Evolutionary conservation across 139 green algal species (phyloP).

Genomic region (Closterium sp.): DNA sequence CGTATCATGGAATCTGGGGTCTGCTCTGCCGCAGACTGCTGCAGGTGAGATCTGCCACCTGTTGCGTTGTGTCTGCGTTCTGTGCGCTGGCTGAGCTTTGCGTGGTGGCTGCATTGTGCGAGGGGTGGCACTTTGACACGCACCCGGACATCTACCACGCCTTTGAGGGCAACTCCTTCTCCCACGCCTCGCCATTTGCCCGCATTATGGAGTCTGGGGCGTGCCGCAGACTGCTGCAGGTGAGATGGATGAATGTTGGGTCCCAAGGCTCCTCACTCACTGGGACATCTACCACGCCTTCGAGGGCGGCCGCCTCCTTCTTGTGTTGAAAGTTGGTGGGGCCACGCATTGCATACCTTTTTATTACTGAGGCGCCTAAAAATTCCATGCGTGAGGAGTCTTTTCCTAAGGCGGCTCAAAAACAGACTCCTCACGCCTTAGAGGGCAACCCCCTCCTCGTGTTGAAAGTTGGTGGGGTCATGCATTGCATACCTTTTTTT

Average conservation of each 20-base stretch:
- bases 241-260: neutral
- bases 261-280: too few relatives aligned
- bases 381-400: too few relatives aligned
- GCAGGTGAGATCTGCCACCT: constrained; percentile 19
- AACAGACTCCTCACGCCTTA: too few relatives aligned
- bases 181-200: constrained; percentile 39
- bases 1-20: constrained; percentile 43
- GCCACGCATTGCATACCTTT: too few relatives aligned
- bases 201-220: constrained; percentile 44
- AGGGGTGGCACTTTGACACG: constrained; percentile 38
- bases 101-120: too few relatives aligned
- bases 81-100: constrained; percentile 1
- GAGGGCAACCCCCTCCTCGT: constrained; percentile 31
- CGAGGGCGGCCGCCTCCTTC: too few relatives aligned
- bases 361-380: too few relatives aligned
- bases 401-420: too few relatives aligned
- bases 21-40: constrained; percentile 29
- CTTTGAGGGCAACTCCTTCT: constrained; percentile 47
- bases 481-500: too few relatives aligned
- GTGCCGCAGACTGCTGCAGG: constrained; percentile 33
- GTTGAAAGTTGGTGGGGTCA: too few relatives aligned
- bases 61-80: constrained; percentile 41
- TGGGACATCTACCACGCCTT: constrained; percentile 42
- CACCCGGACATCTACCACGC: constrained; percentile 49
- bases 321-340: too few relatives aligned